A percentile compares a stretch with the other conserved stretches of the same genome.
These are phyloP conservation scores for Dianthus caryophyllus DNA, from an alignment of 148 eudicot species.

Conservation along the genomic window DNA sequence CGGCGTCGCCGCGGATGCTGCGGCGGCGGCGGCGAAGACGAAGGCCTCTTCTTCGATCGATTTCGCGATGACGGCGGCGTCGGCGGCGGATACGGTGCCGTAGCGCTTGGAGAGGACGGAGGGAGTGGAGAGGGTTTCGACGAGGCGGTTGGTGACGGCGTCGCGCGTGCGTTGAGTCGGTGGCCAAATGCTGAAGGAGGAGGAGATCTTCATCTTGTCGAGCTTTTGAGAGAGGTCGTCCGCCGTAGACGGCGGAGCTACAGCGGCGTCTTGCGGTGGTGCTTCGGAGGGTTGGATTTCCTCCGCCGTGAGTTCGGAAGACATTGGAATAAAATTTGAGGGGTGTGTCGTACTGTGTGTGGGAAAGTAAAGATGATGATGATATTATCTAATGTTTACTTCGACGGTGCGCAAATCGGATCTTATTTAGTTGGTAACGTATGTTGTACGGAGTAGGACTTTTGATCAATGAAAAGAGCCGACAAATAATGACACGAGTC, in stretches of 20 bases:
- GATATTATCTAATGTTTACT: no score
- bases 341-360: no score
- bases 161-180: constrained; percentile 84
- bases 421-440: no score
- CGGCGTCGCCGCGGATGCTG: constrained; percentile 2
- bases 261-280: background rate
- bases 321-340: background rate
- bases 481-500: no score
- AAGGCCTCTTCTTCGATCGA: constrained; percentile 71
- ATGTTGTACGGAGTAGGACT: no score
- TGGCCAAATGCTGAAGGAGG: constrained; percentile 87
- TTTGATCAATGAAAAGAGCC: no score
- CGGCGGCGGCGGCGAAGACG: constrained; percentile 29
- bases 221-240: constrained; percentile 28
- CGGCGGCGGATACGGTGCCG: constrained; percentile 54
- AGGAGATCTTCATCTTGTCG: constrained; percentile 38
- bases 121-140: constrained; percentile 67
- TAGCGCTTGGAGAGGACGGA: constrained; percentile 86
- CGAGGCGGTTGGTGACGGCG: constrained; percentile 64
- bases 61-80: constrained; percentile 51
- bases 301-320: constrained; percentile 23
- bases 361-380: no score
- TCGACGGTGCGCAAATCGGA: no score
- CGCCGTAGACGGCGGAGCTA: background rate
- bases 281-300: constrained; percentile 12